A percentile compares a stretch with the other conserved stretches of the same genome.
Evolutionary conservation across 2,329 filamentous ascomycete species (phyloP).

Genomic region (Colletotrichum godetiae): DNA sequence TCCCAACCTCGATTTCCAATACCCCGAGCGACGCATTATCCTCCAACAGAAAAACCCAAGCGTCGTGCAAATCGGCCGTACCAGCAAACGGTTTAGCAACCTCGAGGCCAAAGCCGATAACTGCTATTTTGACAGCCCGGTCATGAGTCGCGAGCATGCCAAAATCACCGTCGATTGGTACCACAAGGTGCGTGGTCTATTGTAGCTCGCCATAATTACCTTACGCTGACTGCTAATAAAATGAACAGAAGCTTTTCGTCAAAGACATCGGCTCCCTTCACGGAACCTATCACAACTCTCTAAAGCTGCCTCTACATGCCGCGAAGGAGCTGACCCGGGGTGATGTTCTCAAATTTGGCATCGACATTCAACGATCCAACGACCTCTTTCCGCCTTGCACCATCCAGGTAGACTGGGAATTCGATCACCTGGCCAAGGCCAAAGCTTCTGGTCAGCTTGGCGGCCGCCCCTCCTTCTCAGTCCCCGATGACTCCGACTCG

Average conservation of each 20-base stretch:
- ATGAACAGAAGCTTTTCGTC: conserved; percentile 54
- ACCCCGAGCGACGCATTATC: conserved; percentile 39
- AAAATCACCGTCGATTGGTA: conserved; percentile 58
- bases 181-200: conserved; percentile 52
- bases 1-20: conserved; percentile 32
- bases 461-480: conserved; percentile 45
- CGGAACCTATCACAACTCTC: conserved; percentile 60
- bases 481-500: conserved; percentile 55
- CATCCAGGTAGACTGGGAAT: conserved; percentile 47
- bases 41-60: conserved; percentile 40
- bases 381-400: conserved; percentile 51
- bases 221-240: neutral
- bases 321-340: conserved; percentile 39
- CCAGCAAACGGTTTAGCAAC: conserved; percentile 52
- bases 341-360: conserved; percentile 50
- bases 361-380: conserved; percentile 46
- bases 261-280: conserved; percentile 63
- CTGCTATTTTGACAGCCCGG: conserved; percentile 76
- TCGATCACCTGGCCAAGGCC: conserved; percentile 34
- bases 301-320: conserved; percentile 37
- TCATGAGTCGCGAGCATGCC: conserved; percentile 78
- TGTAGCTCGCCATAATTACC: neutral
- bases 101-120: conserved; percentile 60
- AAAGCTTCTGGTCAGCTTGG: neutral
- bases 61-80: conserved; percentile 54